These are phyloP conservation scores for Sclerotinia spermophila DNA, from an alignment of 2,329 filamentous ascomycete species.

Conservation along the genomic window DNA sequence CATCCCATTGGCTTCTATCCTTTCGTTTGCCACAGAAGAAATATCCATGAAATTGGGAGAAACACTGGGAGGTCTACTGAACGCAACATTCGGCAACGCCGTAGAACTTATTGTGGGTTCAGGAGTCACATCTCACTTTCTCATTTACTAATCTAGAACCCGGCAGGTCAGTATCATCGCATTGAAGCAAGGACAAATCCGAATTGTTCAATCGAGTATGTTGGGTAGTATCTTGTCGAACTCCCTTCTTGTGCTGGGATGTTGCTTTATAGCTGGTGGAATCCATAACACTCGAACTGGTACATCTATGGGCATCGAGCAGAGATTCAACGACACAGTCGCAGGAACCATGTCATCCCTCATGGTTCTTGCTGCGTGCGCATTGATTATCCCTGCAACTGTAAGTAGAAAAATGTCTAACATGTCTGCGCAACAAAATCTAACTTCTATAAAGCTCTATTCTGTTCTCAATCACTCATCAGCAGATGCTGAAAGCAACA, in stretches of 20 bases:
- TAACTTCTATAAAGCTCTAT: constrained; percentile 50
- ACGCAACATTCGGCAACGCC: constrained; percentile 48
- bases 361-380: constrained; percentile 72
- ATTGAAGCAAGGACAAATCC: constrained; percentile 77
- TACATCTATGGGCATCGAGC: constrained; percentile 49
- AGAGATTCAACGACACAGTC: constrained; percentile 70
- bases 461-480: constrained; percentile 53
- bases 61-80: constrained; percentile 53
- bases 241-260: constrained; percentile 79
- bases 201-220: constrained; percentile 96
- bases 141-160: background rate
- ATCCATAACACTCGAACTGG: constrained; percentile 47
- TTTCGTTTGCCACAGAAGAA: constrained; percentile 39
- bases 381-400: constrained; percentile 73
- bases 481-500: constrained; percentile 49
- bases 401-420: constrained; percentile 39
- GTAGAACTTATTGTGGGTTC: constrained; percentile 50
- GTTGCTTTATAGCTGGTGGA: constrained; percentile 75
- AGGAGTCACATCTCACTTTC: background rate
- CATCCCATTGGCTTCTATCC: constrained; percentile 50
- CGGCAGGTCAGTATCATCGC: constrained; percentile 85
- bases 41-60: constrained; percentile 53
- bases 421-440: background rate
- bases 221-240: constrained; percentile 94
- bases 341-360: constrained; percentile 72